These are phyloP conservation scores for Chlamydomonas schloesseri DNA, from an alignment of 139 green algal species.

Conservation along the genomic window DNA sequence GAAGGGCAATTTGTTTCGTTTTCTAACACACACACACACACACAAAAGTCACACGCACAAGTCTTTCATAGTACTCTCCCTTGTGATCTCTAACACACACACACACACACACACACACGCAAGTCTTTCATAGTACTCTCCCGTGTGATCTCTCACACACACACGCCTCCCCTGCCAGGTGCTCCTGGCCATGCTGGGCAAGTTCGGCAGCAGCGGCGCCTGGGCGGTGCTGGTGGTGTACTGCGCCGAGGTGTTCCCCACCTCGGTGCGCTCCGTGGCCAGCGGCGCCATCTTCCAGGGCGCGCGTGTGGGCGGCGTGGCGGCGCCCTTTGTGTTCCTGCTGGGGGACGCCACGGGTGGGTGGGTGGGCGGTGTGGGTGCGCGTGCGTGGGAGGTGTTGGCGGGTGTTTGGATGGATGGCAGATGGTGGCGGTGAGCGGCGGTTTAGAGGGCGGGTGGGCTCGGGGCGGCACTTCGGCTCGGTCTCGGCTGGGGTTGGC, in stretches of 20 bases:
- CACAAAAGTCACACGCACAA: no score
- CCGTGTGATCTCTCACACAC: background rate
- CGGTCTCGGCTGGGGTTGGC: no score
- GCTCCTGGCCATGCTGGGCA: conserved; percentile 19
- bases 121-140: background rate
- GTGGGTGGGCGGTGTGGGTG: background rate
- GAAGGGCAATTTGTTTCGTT: no score
- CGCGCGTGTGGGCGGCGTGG: conserved; percentile 15
- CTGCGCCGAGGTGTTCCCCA: conserved; percentile 28
- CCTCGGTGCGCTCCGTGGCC: conserved; percentile 5
- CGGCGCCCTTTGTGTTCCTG: conserved; percentile 34
- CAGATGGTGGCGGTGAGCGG: background rate
- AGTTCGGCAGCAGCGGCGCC: conserved; percentile 26
- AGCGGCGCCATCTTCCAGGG: conserved; percentile 16
- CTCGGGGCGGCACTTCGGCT: no score
- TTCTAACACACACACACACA: no score
- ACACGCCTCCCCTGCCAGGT: background rate
- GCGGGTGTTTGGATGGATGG: background rate
- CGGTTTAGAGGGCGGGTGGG: no score
- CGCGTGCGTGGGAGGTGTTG: background rate
- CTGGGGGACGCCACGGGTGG: background rate
- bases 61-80: no score
- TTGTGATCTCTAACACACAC: no score
- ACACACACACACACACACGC: background rate
- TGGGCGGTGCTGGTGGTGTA: conserved; percentile 39